Conservation (phyloP, 2,329 filamentous ascomycete genomes). For the Alternaria arbusti region DNA sequence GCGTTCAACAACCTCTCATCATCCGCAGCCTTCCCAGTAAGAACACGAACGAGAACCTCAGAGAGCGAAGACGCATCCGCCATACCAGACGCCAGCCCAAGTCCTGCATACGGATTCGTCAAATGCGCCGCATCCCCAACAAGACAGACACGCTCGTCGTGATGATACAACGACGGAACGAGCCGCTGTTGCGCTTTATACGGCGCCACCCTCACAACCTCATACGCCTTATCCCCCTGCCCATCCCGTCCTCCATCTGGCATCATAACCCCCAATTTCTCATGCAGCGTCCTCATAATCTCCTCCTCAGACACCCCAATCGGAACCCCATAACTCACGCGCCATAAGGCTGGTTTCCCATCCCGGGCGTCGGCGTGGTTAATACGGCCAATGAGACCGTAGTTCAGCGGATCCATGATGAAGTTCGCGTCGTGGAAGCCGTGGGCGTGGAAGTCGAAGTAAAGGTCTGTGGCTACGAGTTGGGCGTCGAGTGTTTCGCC, state of each 20-base stretch:
- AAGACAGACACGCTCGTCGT: constrained; percentile 35
- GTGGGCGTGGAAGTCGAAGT: constrained; percentile 46
- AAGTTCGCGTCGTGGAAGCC: constrained; percentile 52
- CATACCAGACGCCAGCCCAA: constrained; percentile 45
- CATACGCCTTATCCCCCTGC: constrained; percentile 27
- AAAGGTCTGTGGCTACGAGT: constrained; percentile 49
- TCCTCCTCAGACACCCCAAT: constrained; percentile 36
- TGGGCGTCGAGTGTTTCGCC: constrained; percentile 47
- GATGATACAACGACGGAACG: constrained; percentile 34
- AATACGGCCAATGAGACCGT: constrained; percentile 47
- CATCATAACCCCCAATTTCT: constrained; percentile 41
- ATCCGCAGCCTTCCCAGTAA: constrained; percentile 20
- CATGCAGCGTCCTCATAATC: constrained; percentile 32
- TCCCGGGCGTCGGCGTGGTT: constrained; percentile 2
- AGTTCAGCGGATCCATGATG: constrained; percentile 47
- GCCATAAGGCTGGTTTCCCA: constrained; percentile 43
- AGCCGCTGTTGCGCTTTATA: constrained; percentile 53
- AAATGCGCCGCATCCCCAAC: constrained; percentile 52
- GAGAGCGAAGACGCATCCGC: constrained; percentile 43
- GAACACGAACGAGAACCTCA: constrained; percentile 32
- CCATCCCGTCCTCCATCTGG: constrained; percentile 30
- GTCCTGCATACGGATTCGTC: constrained; percentile 48
- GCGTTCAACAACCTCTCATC: constrained; percentile 37
- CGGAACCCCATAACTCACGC: constrained; percentile 51
- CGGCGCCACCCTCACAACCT: constrained; percentile 45